Base-by-base conservation (phyloP, 495 filamentous ascomycete species). In the Xylaria scruposa region DNA sequence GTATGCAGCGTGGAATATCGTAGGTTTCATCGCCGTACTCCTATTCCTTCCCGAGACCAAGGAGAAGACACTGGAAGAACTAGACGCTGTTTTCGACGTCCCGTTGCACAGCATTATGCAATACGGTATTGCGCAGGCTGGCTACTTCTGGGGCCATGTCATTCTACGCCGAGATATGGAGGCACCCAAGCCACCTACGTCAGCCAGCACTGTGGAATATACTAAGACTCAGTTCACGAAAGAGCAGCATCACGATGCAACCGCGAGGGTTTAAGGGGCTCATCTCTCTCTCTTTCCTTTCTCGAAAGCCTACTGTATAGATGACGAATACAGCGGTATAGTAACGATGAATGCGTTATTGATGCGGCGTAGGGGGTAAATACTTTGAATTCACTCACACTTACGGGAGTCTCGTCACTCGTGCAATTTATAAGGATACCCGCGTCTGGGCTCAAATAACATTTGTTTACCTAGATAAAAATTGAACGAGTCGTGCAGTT, bases 1-100 rank as follows among this genome's bases (percentile, higher is more conserved):
- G 80, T 92, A 93, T 73, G 92, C 90, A 24, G 89, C 81, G 21
- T 87, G 93, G 76, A 94, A 95, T 72, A 80, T 91, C 4, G 81
- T 88, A 15, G 92, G 92, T 2, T 87, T 92, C 42, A 75, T 91
- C 47, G 84, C 91, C 79, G 91, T 94, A 60, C 90, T 94, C 76
- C 83, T 94, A 58, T 92, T 89, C 81, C 85, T 95, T 0, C 92
- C 92, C 10, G 93, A 95, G 83, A 94, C 93, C 1, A 95, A 94
- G 81, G 92, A 93, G 76, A 88, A 89, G 63, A 94, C 92, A 26
- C 85, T 95, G 1, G 90, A 93, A 78, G 91, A 92, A 72, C 79
- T 90, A 29, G 88, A 89, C 70, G 81, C 80, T 68, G 88, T 90
- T 21, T 90, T 90, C 74, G 80, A 81, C 33, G 86, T 88, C 10